Evolutionary conservation across 2,329 filamentous ascomycete species (phyloP).

Genomic region (Neonectria ditissima): DNA sequence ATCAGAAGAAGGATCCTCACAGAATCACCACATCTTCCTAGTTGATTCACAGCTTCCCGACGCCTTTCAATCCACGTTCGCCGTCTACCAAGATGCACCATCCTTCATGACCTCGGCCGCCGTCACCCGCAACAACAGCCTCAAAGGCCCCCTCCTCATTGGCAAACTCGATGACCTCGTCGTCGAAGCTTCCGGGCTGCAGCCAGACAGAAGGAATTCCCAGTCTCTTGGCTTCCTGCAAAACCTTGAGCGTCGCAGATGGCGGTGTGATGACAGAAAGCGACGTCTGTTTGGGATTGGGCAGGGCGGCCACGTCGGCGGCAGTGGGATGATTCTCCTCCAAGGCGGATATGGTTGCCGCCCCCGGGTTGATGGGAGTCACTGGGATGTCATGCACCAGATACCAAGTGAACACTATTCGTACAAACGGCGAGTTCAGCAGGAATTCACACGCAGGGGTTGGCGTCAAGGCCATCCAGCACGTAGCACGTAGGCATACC

Average conservation of each 20-base stretch:
- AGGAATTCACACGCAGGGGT: not conserved
- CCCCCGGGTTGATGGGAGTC: constrained; percentile 84
- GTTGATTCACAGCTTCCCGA: constrained; percentile 61
- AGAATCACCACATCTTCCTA: not conserved
- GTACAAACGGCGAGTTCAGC: constrained; percentile 22
- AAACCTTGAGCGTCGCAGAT: constrained; percentile 75
- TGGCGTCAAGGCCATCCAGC: not conserved
- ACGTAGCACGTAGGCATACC: constrained; percentile 61
- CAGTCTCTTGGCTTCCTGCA: constrained; percentile 81
- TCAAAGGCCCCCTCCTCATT: constrained; percentile 70
- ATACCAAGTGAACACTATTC: constrained; percentile 91
- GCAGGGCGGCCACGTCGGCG: constrained; percentile 73
- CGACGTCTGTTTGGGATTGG: constrained; percentile 75
- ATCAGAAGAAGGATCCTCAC: not conserved
- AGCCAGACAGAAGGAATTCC: constrained; percentile 85
- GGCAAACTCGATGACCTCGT: constrained; percentile 78
- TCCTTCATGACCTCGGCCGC: constrained; percentile 75
- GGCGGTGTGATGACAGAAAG: constrained; percentile 92
- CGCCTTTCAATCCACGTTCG: constrained; percentile 69
- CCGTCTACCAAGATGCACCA: constrained; percentile 93
- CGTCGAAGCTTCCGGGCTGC: constrained; percentile 90
- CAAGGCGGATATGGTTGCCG: constrained; percentile 71
- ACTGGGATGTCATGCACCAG: constrained; percentile 79
- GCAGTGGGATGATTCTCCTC: constrained; percentile 71
- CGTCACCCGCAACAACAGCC: constrained; percentile 75